phyloP scores from a whole-genome alignment of 2,329 filamentous ascomycete genomes.

The Scedosporium dehoogii region DNA sequence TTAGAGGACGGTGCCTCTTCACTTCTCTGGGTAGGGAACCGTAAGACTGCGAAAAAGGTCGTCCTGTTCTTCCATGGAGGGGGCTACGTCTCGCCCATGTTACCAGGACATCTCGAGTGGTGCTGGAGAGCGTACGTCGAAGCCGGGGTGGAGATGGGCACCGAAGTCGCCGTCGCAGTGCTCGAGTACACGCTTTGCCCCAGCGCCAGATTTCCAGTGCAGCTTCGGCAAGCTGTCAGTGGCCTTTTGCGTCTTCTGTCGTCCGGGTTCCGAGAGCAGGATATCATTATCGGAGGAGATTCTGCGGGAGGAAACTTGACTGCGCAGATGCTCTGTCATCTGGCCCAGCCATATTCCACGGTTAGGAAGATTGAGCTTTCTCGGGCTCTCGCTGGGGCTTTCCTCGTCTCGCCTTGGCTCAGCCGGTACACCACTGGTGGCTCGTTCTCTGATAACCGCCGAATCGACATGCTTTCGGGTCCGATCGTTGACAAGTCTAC shows the following conservation, averaged over 20 bases:
- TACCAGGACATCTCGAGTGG: constrained; percentile 16
- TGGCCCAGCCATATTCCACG: constrained; percentile 20
- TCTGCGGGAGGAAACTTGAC: constrained; percentile 26
- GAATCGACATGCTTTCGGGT: constrained; percentile 23
- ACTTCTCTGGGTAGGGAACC: constrained; percentile 19
- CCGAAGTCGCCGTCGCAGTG: constrained; percentile 20
- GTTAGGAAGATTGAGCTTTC: constrained; percentile 14
- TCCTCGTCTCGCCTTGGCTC: constrained; percentile 24
- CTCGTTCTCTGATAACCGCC: constrained; percentile 17
- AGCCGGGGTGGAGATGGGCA: constrained; percentile 11
- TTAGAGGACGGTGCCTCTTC: constrained; percentile 10
- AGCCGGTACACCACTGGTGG: constrained; percentile 11
- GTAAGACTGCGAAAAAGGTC: constrained; percentile 16
- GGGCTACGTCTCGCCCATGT: constrained; percentile 15
- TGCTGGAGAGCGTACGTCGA: constrained; percentile 17
- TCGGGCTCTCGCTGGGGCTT: constrained; percentile 19
- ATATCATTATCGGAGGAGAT: constrained; percentile 26
- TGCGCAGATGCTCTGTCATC: constrained; percentile 20
- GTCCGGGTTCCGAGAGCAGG: constrained; percentile 17
- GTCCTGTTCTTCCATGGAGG: constrained; percentile 21
- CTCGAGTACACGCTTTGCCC: constrained; percentile 25
- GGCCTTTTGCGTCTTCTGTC: constrained; percentile 21
- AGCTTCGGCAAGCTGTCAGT: constrained; percentile 21
- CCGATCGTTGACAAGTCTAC: constrained; percentile 8
- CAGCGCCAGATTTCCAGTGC: constrained; percentile 18